Conservation (phyloP, 192 early-diverging fungal genomes). For the Backusella parvicylindrica region DNA sequence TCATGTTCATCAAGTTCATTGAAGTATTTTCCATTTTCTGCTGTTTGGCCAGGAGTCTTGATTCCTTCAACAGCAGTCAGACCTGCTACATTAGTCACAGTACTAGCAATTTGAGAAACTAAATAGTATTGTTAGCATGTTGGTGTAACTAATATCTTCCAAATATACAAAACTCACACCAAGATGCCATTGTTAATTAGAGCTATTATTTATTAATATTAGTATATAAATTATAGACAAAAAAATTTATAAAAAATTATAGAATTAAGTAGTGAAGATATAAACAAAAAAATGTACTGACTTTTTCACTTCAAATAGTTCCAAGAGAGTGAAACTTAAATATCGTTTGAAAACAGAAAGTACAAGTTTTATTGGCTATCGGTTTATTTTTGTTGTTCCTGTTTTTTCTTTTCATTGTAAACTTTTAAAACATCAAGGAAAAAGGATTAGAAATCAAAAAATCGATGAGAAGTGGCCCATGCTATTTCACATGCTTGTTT, state of each 20-base stretch:
- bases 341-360: not conserved
- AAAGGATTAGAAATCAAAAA: not conserved
- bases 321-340: not conserved
- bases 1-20: constrained; percentile 52
- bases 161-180: constrained; percentile 3
- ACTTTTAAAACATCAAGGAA: not conserved
- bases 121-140: not conserved
- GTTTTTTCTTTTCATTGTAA: not conserved
- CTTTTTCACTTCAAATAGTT: not conserved
- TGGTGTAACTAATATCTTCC: not conserved
- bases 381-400: not conserved
- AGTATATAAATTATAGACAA: not conserved
- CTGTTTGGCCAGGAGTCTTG: constrained; percentile 29
- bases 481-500: not conserved
- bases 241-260: not conserved
- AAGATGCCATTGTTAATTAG: constrained; percentile 10
- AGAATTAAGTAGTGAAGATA: not conserved
- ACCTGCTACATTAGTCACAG: constrained; percentile 21
- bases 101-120: constrained; percentile 30
- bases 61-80: constrained; percentile 15
- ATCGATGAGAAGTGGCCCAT: not conserved
- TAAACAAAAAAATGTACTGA: not conserved
- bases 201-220: not conserved
- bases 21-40: constrained; percentile 35
- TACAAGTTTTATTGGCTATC: not conserved